Evolutionary conservation across 1,139 yeast genomes (phyloP).

Genomic region (Saccharomyces hybrid): DNA sequence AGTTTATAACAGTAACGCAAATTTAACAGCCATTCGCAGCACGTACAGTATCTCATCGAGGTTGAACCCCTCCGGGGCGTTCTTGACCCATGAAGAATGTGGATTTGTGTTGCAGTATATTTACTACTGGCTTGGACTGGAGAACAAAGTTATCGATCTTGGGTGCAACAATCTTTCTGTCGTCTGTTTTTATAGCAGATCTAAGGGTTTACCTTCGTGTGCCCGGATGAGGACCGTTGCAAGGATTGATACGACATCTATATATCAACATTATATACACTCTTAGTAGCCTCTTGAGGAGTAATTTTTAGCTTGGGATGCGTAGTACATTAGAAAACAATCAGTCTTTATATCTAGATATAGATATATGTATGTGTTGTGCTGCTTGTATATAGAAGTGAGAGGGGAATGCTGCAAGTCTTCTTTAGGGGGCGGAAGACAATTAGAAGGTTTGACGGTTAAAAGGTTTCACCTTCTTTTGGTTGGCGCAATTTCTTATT

Average conservation of each 20-base stretch:
- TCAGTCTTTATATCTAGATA: background rate
- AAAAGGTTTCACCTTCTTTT: slow-evolving; percentile 72
- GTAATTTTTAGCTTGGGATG: background rate
- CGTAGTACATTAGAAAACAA: background rate
- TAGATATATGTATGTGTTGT: background rate
- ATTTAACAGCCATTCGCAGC: slow-evolving; percentile 61
- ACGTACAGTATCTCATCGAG: slow-evolving; percentile 63
- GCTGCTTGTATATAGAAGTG: background rate
- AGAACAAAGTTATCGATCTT: slow-evolving; percentile 56
- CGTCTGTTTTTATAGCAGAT: slow-evolving; percentile 36
- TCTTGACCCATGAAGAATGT: slow-evolving; percentile 70
- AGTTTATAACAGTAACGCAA: slow-evolving; percentile 43
- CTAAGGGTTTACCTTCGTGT: slow-evolving; percentile 80
- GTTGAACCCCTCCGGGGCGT: slow-evolving; percentile 65
- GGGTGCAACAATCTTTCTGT: slow-evolving; percentile 74
- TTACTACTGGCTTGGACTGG: slow-evolving; percentile 48
- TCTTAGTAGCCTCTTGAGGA: background rate
- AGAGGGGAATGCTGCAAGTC: background rate
- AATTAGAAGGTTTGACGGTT: slow-evolving; percentile 5
- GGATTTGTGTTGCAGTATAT: slow-evolving; percentile 46
- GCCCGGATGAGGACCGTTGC: slow-evolving; percentile 77
- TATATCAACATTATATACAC: background rate
- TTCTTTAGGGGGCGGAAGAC: background rate
- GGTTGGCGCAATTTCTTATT: slow-evolving; percentile 90
- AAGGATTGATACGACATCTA: slow-evolving; percentile 62